Conservation (phyloP, 1,284 basidiomycete species). For the Naganishia sp. region DNA sequence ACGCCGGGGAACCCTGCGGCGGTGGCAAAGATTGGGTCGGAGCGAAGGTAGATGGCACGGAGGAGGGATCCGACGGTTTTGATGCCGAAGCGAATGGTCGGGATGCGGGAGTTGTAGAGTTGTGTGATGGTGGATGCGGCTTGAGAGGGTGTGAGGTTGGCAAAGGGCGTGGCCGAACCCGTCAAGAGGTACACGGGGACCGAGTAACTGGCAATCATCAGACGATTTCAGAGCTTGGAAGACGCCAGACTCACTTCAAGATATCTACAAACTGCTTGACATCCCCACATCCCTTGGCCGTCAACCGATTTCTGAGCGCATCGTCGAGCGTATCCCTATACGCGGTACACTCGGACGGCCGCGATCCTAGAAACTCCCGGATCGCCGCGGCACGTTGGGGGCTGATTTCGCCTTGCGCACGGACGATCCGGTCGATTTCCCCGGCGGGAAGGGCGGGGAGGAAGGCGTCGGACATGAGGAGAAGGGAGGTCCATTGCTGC, state of each 20-base stretch:
- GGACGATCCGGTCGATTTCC: conserved; percentile 29
- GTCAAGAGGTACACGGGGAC: conserved; percentile 26
- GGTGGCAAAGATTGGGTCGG: background rate
- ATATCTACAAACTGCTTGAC: conserved; percentile 37
- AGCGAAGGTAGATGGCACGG: conserved; percentile 13
- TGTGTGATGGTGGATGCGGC: conserved; percentile 23
- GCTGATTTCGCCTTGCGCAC: conserved; percentile 7
- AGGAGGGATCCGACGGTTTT: conserved; percentile 23
- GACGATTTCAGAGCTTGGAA: too few relatives aligned
- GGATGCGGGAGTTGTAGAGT: conserved; percentile 25
- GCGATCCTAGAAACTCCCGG: conserved; percentile 29
- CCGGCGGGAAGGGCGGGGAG: conserved; percentile 32
- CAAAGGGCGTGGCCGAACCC: conserved; percentile 17
- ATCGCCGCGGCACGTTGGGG: conserved; percentile 30
- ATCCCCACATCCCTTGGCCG: conserved; percentile 33
- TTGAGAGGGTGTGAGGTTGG: conserved; percentile 3
- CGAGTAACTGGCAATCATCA: conserved; percentile 3
- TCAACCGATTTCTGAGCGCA: conserved; percentile 23
- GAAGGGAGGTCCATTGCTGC: conserved; percentile 30
- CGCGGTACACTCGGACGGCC: conserved; percentile 21
- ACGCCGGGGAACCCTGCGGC: conserved; percentile 33
- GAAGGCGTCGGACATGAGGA: conserved; percentile 37
- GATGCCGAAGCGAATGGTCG: conserved; percentile 26
- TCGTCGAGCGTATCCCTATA: conserved; percentile 23
- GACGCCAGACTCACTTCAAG: conserved; percentile 31